Base-by-base conservation (phyloP, 139 green algal genomes). In the Nannochloris sp. region DNA sequence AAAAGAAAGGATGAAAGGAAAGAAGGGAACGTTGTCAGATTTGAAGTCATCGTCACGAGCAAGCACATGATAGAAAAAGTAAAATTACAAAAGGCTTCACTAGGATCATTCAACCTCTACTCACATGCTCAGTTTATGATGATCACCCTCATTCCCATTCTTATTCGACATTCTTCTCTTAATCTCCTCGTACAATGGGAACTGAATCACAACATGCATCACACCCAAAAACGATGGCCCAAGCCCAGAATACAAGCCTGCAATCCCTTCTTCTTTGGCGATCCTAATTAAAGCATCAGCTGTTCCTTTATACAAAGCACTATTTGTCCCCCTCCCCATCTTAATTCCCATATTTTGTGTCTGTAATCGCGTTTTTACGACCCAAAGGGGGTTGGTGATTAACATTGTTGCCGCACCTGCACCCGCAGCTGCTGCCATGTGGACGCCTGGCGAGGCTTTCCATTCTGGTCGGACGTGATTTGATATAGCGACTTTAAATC, bases 341-440 rank as follows among this genome's bases (percentile, higher is more conserved):
- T 57, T 64, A 19, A 78, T 60, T 36, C 65, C 65, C 67, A 79
- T 61, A 38, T 64, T 67, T 44, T 79, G 72, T 4, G 72, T 74
- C 75, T 97, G 90, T 62, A 98, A 79, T 5, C 92, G 75, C 24
- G 92, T 98, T 67, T 98, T 98, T 25, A 96, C 86, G 3, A 98
- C 92, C 89, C 89, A 98, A 31, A 98, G 61, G 5, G 92, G 92
- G 73, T 98, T 98, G 44, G 92, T 97, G 23, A 91, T 83, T 33
- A 89, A 12, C 62, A 87, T 75, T 2, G 90, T 98, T 1, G 90
- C 88, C 1, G 87, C 73, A 27, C 92, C 92, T 32, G 92, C 92
- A 2, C 89, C 89, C 30, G 82, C 77, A 2, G 90, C 89, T 34
- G 90, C 85, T 15, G 71, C 71, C 78, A 95, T 88, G 79, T 96